phyloP scores from a whole-genome alignment of 2,329 filamentous ascomycete genomes.

The Ascochyta pisi region DNA sequence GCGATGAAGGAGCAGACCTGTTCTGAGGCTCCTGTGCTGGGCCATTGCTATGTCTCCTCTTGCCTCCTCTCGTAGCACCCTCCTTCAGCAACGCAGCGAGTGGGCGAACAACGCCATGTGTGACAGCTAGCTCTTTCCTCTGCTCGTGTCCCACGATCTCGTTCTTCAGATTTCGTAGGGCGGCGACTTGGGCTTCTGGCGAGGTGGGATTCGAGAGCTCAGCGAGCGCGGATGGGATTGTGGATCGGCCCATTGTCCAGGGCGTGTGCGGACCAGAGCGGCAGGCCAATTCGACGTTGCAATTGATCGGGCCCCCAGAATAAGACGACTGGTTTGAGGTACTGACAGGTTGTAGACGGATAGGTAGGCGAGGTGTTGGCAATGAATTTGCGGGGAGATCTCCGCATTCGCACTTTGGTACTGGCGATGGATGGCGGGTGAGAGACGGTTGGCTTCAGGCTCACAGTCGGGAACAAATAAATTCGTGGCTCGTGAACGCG shows the following conservation, averaged over 20 bases:
- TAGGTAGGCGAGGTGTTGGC: background rate
- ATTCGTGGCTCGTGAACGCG: too few relatives aligned
- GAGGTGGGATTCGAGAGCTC: constrained; percentile 49
- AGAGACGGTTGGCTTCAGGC: background rate
- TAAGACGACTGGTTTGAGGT: too few relatives aligned
- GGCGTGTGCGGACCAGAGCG: background rate
- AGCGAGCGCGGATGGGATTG: constrained; percentile 44
- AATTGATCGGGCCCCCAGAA: background rate
- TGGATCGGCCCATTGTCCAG: constrained; percentile 44
- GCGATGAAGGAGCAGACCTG: background rate
- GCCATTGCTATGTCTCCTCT: constrained; percentile 54
- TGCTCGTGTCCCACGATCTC: constrained; percentile 87
- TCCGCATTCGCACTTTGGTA: constrained; percentile 16
- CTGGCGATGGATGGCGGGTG: constrained; percentile 1
- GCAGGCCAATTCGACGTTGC: background rate
- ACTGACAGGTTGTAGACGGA: background rate
- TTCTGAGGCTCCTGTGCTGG: constrained; percentile 12
- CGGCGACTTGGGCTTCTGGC: constrained; percentile 54
- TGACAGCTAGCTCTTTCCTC: constrained; percentile 81
- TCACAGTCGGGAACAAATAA: background rate
- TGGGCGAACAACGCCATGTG: constrained; percentile 70
- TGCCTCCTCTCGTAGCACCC: constrained; percentile 53
- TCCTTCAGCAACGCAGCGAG: constrained; percentile 62
- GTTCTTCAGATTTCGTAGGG: constrained; percentile 81
- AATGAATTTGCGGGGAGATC: constrained; percentile 22